Evolutionary conservation across 176 grass and related monocot species (phyloP).

Genomic region (Melocanna baccifera): DNA sequence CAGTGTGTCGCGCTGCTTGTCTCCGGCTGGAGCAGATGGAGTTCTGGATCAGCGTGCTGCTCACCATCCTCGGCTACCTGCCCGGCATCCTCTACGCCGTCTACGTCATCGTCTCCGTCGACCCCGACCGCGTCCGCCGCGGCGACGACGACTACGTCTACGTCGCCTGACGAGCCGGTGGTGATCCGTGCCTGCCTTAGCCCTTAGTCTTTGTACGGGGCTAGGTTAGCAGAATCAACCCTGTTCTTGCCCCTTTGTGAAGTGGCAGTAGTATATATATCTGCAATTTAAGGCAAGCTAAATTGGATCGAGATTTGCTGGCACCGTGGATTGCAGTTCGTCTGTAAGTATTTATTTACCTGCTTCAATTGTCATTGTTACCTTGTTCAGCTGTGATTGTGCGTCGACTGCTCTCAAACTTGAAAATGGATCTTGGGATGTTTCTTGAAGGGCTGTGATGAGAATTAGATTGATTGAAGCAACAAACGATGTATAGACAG

Average conservation of each 20-base stretch:
- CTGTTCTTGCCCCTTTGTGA: neutral
- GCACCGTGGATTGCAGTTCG: neutral
- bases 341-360: neutral
- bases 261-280: neutral
- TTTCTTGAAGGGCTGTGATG: neutral
- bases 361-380: neutral
- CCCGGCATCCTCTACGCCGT: conserved; percentile 69
- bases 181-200: neutral
- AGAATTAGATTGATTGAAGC: neutral
- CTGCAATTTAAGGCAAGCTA: neutral
- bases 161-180: conserved; percentile 33
- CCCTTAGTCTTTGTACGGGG: neutral
- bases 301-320: neutral
- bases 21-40: conserved; percentile 43
- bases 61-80: conserved; percentile 79
- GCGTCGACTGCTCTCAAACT: neutral
- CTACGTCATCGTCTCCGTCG: conserved; percentile 67
- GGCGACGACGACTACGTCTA: conserved; percentile 37
- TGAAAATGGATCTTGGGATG: neutral
- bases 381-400: neutral
- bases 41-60: conserved; percentile 77
- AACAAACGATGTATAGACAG: neutral
- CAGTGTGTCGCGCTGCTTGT: neutral
- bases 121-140: conserved; percentile 38
- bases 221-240: neutral